Base-by-base conservation (phyloP, 768 basidiomycete genomes). In the Mrakia hoshinonis region DNA sequence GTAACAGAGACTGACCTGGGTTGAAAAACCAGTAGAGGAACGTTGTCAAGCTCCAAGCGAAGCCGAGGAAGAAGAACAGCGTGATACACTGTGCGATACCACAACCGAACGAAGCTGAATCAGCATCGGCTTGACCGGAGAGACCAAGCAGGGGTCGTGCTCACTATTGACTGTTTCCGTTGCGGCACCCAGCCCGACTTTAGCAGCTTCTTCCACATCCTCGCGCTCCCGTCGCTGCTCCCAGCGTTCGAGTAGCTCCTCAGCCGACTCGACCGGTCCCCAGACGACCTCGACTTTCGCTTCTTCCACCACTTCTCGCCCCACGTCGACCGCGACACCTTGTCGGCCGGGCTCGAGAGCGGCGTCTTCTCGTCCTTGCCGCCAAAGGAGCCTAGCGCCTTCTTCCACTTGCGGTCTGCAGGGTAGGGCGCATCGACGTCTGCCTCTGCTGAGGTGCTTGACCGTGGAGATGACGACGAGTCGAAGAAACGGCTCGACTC, bases 11-110 rank as follows among this genome's bases (percentile, higher is more conserved):
- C 70, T 43, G 13, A 71, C 70, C 70, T 26, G 93, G 94, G 78
- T 96, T 94, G 77, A 97, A 85, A 73, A 94, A 85, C 80, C 96
- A 89, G 77, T 92, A 92, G 80, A 97, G 84, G 68, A 91, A 82
- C 72, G 93, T 85, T 38, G 93, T 94, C 76, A 94, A 83, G 73
- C 87, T 86, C 72, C 91, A 86, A 67, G 89, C 89, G 78, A 96
- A 87, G 74, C 87, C 82, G 66, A 87, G 87, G 76, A 95, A 84
- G 68, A 92, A 82, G 73, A 93, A 83, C 75, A 91, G 11, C 7
- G 63, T 31, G 10, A 66, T 4, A 29, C 58, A 48, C 68, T 69
- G 61, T 15, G n/a, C 20, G 11, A 43, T 15, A 39, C 26, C n/a
- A 61, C 58, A 34, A 20, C 7, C 3, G 26, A 2, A 36, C 9